phyloP scores from a whole-genome alignment of 2,329 filamentous ascomycete species.

The Beauveria sp. region DNA sequence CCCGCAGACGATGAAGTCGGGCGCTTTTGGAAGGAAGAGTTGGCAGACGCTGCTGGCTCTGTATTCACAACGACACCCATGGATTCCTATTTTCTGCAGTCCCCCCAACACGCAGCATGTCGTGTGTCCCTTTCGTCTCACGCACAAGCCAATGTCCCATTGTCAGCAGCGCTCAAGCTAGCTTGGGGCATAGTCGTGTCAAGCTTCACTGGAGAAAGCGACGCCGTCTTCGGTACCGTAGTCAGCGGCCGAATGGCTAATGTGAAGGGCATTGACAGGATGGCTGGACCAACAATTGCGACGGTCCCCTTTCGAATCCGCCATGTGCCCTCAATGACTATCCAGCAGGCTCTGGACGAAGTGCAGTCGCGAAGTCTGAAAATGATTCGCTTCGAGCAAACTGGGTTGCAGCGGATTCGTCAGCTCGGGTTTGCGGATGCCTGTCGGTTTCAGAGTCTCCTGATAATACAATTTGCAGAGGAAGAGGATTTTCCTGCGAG shows the following conservation, averaged over 20 bases:
- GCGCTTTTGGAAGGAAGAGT: background rate
- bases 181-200: constrained; percentile 12
- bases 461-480: background rate
- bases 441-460: constrained; percentile 38
- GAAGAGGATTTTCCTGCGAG: background rate
- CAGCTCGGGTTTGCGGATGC: constrained; percentile 44
- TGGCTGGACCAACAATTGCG: constrained; percentile 21
- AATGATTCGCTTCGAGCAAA: constrained; percentile 38
- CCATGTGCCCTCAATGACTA: background rate
- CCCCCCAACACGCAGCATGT: background rate
- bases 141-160: constrained; percentile 28
- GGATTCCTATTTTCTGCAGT: constrained; percentile 18
- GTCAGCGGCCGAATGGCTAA: constrained; percentile 13
- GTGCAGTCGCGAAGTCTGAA: constrained; percentile 1
- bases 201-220: constrained; percentile 1
- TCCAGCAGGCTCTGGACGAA: background rate
- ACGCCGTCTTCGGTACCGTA: constrained; percentile 11
- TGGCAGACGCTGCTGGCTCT: constrained; percentile 27
- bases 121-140: background rate
- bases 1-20: constrained; percentile 22
- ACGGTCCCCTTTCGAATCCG: constrained; percentile 12
- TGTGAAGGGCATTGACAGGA: constrained; percentile 6
- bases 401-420: constrained; percentile 48
- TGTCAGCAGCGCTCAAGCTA: constrained; percentile 23
- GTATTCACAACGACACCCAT: constrained; percentile 27